phyloP scores from a whole-genome alignment of 2,329 filamentous ascomycete species.

The Diaporthe aspalathi region DNA sequence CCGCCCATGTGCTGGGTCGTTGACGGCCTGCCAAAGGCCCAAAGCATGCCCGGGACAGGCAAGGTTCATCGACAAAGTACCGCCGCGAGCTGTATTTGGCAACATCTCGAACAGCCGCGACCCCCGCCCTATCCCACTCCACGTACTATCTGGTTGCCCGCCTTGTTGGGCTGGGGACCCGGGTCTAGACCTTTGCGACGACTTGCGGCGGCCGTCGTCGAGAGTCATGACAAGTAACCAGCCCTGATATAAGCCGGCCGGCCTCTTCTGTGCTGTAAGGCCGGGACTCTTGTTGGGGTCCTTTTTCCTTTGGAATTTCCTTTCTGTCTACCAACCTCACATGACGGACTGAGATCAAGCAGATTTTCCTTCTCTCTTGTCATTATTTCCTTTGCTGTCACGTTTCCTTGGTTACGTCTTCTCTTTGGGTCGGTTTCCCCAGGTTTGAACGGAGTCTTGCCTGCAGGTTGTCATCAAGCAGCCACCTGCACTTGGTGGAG shows the following conservation, averaged over 20 bases:
- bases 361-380: slow-evolving; percentile 1
- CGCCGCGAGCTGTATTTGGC: slow-evolving; percentile 23
- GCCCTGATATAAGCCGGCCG: slow-evolving; percentile 27
- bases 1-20: slow-evolving; percentile 2
- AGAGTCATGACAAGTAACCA: background rate
- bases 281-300: slow-evolving; percentile 25
- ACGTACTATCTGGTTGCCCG: background rate
- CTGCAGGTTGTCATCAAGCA: slow-evolving; percentile 18
- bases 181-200: slow-evolving; percentile 23
- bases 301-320: slow-evolving; percentile 11
- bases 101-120: slow-evolving; percentile 25
- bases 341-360: slow-evolving; percentile 12
- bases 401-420: background rate
- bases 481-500: slow-evolving; percentile 4
- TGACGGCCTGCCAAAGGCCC: slow-evolving; percentile 16
- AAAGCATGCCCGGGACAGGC: slow-evolving; percentile 12
- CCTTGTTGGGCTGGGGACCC: background rate
- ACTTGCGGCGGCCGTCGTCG: slow-evolving; percentile 12
- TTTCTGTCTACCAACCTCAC: slow-evolving; percentile 1
- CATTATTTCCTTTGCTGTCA: slow-evolving; percentile 8
- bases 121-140: background rate
- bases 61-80: slow-evolving; percentile 12
- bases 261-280: background rate
- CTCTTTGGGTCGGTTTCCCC: background rate
- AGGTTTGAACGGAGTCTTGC: slow-evolving; percentile 20